Percentiles rank a stretch among this genome's conserved stretches.
Conservation (phyloP, 2,329 filamentous ascomycete species). For the Monosporascus sp. region DNA sequence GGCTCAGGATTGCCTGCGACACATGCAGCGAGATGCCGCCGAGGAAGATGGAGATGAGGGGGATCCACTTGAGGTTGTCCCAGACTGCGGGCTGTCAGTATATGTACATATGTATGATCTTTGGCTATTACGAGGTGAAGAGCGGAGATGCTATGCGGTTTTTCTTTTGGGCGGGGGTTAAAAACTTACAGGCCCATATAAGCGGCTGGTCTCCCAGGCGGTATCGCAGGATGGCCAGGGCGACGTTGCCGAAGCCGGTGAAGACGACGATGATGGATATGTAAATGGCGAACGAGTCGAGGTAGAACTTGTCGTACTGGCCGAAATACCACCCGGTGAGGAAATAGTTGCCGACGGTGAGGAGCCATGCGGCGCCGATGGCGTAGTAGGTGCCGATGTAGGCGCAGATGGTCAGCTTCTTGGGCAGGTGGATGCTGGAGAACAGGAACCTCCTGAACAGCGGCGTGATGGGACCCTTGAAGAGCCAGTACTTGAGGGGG, state of each 20-base stretch:
- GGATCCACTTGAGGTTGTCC: slow-evolving; percentile 49
- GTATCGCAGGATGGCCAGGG: slow-evolving; percentile 55
- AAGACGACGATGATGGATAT: slow-evolving; percentile 29
- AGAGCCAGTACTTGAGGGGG: slow-evolving; percentile 67
- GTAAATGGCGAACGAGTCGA: slow-evolving; percentile 47
- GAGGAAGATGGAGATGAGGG: slow-evolving; percentile 36
- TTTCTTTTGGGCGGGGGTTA: background rate
- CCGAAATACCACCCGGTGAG: slow-evolving; percentile 62
- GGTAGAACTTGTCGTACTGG: slow-evolving; percentile 52
- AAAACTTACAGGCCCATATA: slow-evolving; percentile 32
- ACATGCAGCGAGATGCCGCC: slow-evolving; percentile 38
- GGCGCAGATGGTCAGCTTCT: slow-evolving; percentile 69
- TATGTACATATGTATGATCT: background rate
- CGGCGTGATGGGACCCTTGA: slow-evolving; percentile 70
- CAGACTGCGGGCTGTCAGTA: slow-evolving; percentile 28
- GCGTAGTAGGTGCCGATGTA: slow-evolving; percentile 80
- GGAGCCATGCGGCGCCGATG: slow-evolving; percentile 68
- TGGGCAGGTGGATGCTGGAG: slow-evolving; percentile 68
- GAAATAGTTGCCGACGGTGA: slow-evolving; percentile 71
- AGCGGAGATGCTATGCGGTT: background rate
- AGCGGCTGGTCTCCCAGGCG: slow-evolving; percentile 47
- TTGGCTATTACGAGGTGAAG: background rate
- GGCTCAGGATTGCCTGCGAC: slow-evolving; percentile 33
- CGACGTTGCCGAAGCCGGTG: slow-evolving; percentile 27
- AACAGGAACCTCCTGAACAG: slow-evolving; percentile 70